A percentile compares a stretch with the other conserved stretches of the same genome.
Evolutionary conservation across 352 stramenopile genomes (phyloP).

Genomic region (Blastocystis sp.): DNA sequence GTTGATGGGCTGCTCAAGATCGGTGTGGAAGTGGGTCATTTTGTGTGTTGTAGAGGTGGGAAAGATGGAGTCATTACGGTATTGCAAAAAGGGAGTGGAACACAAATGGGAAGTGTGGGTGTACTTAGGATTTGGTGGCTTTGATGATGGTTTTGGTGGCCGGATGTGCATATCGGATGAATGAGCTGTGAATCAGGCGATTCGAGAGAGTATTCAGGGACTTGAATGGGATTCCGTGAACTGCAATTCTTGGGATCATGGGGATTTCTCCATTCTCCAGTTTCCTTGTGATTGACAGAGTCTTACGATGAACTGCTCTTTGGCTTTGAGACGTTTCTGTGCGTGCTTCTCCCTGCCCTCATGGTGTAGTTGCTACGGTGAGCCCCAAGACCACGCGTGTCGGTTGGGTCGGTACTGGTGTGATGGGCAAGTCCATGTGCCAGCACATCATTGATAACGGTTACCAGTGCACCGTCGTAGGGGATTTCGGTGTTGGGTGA

Average conservation of each 20-base stretch:
- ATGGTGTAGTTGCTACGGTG: conserved; percentile 40
- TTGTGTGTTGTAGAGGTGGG: background rate
- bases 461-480: conserved; percentile 82
- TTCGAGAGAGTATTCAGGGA: background rate
- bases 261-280: background rate
- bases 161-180: too few species aligned
- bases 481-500: background rate
- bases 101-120: background rate
- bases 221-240: background rate
- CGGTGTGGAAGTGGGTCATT: background rate
- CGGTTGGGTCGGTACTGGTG: conserved; percentile 85
- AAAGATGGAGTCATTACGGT: background rate
- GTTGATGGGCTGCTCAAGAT: conserved; percentile 29
- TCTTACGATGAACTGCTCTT: conserved; percentile 39
- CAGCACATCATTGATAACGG: conserved; percentile 83
- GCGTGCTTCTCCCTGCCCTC: background rate
- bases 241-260: background rate
- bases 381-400: conserved; percentile 77
- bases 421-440: conserved; percentile 88
- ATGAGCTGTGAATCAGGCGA: too few species aligned
- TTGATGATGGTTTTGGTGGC: too few species aligned
- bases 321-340: conserved; percentile 47
- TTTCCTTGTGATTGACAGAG: background rate
- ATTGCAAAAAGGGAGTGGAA: background rate
- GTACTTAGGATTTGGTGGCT: too few species aligned